Evolutionary conservation across 306 rosid genomes (phyloP).

Genomic region (Lotus japonicus): DNA sequence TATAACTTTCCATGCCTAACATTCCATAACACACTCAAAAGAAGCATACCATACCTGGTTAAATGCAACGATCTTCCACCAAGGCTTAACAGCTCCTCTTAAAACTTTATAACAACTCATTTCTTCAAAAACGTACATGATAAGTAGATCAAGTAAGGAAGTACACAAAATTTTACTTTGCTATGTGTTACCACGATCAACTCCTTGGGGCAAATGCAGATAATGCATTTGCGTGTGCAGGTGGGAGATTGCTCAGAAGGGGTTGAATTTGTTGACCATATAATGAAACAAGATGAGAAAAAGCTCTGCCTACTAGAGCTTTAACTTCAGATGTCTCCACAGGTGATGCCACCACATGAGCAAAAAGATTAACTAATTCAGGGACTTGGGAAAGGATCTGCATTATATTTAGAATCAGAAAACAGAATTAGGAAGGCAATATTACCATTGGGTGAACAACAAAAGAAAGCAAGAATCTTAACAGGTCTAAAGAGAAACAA

Average conservation of each 20-base stretch:
- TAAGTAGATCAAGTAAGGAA: neutral
- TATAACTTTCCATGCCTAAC: neutral
- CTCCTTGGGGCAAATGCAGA: conserved; percentile 73
- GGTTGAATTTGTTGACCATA: conserved; percentile 96
- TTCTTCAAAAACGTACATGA: conserved; percentile 22
- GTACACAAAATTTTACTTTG: conserved; percentile 5
- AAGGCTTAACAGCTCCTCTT: conserved; percentile 19
- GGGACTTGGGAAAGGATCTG: conserved; percentile 92
- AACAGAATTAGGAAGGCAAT: conserved; percentile 15
- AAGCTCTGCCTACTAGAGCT: conserved; percentile 76
- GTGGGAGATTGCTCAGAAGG: conserved; percentile 74
- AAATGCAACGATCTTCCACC: conserved; percentile 17
- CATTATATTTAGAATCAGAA: conserved; percentile 24
- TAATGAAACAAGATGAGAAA: conserved; percentile 75
- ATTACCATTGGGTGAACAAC: neutral
- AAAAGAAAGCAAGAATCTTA: conserved; percentile 7
- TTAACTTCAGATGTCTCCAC: conserved; percentile 81
- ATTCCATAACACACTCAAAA: conserved; percentile 1
- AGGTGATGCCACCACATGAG: conserved; percentile 89
- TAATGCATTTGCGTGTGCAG: conserved; percentile 78
- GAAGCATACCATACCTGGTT: conserved; percentile 41
- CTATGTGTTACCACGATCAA: conserved; percentile 31
- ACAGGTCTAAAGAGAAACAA: conserved; percentile 4
- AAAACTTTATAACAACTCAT: conserved; percentile 15
- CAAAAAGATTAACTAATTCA: conserved; percentile 82